These are phyloP conservation scores for Sideroxylon spinosum DNA, from an alignment of 179 eudicot genomes.

Conservation along the genomic window DNA sequence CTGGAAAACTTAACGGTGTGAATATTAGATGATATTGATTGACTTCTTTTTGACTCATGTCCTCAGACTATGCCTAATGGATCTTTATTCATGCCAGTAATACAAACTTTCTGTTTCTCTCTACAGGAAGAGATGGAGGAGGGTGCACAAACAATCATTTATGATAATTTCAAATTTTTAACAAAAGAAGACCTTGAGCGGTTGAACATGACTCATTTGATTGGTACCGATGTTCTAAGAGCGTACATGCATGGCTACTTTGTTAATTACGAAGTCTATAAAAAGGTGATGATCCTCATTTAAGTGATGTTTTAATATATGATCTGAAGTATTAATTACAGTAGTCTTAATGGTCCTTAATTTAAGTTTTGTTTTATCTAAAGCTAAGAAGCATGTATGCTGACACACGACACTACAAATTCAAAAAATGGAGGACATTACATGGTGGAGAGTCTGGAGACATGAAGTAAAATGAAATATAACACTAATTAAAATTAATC, in stretches of 20 bases:
- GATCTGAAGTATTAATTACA: neutral
- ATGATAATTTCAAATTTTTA: conserved; percentile 89
- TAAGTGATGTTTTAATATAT: neutral
- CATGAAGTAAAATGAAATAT: no score
- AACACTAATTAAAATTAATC: no score
- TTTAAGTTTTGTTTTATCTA: no score
- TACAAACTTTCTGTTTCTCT: conserved; percentile 18
- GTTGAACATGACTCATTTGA: conserved; percentile 60
- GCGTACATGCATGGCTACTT: conserved; percentile 96
- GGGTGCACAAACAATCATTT: conserved; percentile 67
- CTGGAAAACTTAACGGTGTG: conserved; percentile 80
- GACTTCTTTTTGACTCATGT: neutral
- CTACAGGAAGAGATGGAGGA: conserved; percentile 93
- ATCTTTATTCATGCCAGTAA: conserved; percentile 9
- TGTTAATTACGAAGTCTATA: conserved; percentile 60
- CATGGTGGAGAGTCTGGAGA: no score
- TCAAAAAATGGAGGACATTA: no score
- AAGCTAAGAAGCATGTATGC: no score
- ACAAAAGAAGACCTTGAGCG: conserved; percentile 77
- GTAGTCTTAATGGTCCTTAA: neutral
- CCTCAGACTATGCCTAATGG: neutral
- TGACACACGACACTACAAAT: no score
- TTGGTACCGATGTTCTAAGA: conserved; percentile 79
- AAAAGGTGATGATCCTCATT: conserved; percentile 46
- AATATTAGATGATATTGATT: neutral